These are phyloP conservation scores for Fraxinus excelsior DNA, from an alignment of 257 asterid genomes.

Conservation along the genomic window DNA sequence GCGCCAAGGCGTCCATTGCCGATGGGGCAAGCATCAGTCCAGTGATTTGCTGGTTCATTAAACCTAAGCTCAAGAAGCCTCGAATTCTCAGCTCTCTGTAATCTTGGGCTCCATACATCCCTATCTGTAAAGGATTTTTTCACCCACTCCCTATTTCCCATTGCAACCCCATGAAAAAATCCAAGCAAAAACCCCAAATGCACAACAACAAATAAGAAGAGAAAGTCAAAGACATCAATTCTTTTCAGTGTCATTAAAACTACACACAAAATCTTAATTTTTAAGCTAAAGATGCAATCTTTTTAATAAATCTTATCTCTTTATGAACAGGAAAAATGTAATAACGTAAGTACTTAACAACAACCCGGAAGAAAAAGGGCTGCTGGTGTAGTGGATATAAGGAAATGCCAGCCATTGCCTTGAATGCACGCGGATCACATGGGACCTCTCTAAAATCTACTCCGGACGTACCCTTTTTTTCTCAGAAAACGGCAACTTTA, in stretches of 20 bases:
- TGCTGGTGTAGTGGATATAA: constrained; percentile 21
- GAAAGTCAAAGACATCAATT: constrained; percentile 9
- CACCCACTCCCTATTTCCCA: constrained; percentile 30
- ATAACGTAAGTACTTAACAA: neutral
- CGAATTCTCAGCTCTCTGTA: constrained; percentile 23
- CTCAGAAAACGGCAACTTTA: neutral
- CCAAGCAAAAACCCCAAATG: constrained; percentile 22
- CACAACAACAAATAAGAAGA: constrained; percentile 18
- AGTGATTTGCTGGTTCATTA: constrained; percentile 51
- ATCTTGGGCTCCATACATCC: constrained; percentile 59
- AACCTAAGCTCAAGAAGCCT: constrained; percentile 62
- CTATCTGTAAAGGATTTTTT: constrained; percentile 35
- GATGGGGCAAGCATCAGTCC: constrained; percentile 91
- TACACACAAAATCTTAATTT: neutral
- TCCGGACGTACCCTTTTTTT: constrained; percentile 4
- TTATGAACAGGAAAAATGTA: constrained; percentile 6
- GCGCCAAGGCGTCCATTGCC: constrained; percentile 90
- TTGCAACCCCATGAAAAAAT: constrained; percentile 23
- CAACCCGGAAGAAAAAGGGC: constrained; percentile 19
- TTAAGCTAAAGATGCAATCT: neutral
- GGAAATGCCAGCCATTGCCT: constrained; percentile 37
- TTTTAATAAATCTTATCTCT: neutral
- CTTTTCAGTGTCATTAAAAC: constrained; percentile 17
- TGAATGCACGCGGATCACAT: constrained; percentile 24
- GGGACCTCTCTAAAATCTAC: constrained; percentile 12